Evolutionary conservation across 192 early-diverging fungal species (phyloP).

Genomic region (Irineochytrium annulatum): DNA sequence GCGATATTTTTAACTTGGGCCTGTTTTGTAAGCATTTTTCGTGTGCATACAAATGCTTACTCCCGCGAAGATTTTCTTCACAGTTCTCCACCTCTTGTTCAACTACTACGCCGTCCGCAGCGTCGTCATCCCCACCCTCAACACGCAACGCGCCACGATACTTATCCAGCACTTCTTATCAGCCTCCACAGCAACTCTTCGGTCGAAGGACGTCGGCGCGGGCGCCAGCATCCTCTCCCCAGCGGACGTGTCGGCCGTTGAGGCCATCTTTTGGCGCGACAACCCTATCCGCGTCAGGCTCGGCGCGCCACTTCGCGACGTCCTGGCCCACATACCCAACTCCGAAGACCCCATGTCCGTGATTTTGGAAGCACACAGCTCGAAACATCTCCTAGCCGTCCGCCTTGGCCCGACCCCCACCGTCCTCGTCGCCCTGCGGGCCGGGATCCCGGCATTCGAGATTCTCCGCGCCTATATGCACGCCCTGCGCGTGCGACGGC

Average conservation of each 20-base stretch:
- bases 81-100: slow-evolving; percentile 29
- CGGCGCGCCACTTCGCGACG: not conserved
- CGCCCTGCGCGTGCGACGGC: no score
- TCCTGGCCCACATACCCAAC: no score
- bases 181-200: not conserved
- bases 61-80: slow-evolving; percentile 22
- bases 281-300: slow-evolving; percentile 1
- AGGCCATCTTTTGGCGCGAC: slow-evolving; percentile 16
- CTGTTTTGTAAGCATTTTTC: slow-evolving; percentile 11
- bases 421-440: no score
- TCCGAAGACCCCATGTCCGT: no score
- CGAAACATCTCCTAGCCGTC: no score
- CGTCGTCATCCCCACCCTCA: slow-evolving; percentile 34
- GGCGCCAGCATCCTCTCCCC: not conserved
- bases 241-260: not conserved
- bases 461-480: no score
- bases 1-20: not conserved
- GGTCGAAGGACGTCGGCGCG: not conserved
- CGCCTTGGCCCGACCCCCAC: no score
- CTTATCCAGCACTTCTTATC: slow-evolving; percentile 14
- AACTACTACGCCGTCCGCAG: slow-evolving; percentile 31
- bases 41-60: not conserved
- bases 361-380: no score
- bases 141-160: slow-evolving; percentile 32
- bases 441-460: no score